Base-by-base conservation (phyloP, 169 alveolate species). In the Fabrea salina region DNA sequence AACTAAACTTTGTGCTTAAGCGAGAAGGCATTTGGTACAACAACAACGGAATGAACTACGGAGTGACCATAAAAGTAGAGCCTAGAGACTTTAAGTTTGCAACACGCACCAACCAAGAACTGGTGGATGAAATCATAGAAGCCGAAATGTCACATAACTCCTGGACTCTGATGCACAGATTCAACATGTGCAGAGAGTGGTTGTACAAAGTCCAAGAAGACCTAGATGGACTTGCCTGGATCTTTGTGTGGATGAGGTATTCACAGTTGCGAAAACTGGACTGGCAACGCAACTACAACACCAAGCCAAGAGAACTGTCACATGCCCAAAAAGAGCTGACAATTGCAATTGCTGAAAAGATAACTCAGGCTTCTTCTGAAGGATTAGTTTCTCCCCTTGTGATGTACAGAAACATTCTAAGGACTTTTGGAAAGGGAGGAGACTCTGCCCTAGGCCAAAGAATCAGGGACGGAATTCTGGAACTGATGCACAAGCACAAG, bases 371-470 rank as follows among this genome's bases (percentile, higher is more conserved):
- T n/a, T 19, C 39, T 37, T 33, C 47, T 4, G 47, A 82, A 49
- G 27, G 47, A 1, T 47, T 47, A 16, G 2, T 47, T n/a, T 47
- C 56, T 3, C 56, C 56, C 56, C n/a, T n/a, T n/a, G n/a, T n/a
- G n/a, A n/a, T n/a, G n/a, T n/a, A n/a, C n/a, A n/a, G n/a, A n/a
- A n/a, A n/a, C n/a, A 68, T 43, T n/a, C 50, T 86, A 82, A 56
- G 89, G 77, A 84, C 92, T 41, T 81, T 91, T 80, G 97, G 97
- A 27, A 92, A 95, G 75, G 98, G 97, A 8, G 95, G 97, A 16
- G 93, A 95, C 33, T 94, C 94, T 44, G n/a, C n/a, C n/a, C n/a
- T n/a, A n/a, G 98, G 98, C 0, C 97, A 96, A 82, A 93, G 91
- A 74, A 94, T 96, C 11, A 83, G 97, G 40, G 98, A 96, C 89